A percentile compares a stretch with the other conserved stretches of the same genome.
Evolutionary conservation across 2,329 filamentous ascomycete genomes (phyloP).

Genomic region (Thelonectria discophora): DNA sequence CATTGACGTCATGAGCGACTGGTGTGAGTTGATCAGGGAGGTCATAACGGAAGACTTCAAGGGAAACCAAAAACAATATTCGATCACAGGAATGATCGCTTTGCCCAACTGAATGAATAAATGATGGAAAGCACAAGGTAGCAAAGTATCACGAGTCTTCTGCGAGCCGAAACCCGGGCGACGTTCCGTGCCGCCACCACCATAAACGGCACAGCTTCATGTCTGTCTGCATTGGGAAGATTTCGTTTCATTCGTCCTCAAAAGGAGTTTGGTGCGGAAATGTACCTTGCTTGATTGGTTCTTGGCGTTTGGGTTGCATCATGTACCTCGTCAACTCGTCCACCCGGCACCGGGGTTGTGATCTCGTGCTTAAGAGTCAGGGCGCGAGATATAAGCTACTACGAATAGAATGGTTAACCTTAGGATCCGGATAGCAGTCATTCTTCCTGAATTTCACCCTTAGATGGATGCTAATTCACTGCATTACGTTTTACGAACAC

Average conservation of each 20-base stretch:
- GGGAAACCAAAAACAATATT: neutral
- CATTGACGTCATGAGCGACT: neutral
- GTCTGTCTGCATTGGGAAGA: neutral
- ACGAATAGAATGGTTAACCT: too few species aligned
- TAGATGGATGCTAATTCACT: too few species aligned
- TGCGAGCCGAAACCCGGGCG: too few species aligned
- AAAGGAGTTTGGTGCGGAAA: neutral
- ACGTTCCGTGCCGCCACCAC: neutral
- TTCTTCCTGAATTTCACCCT: too few species aligned
- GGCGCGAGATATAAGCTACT: too few species aligned
- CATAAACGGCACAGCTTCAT: neutral
- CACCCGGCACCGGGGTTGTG: too few species aligned
- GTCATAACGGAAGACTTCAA: neutral
- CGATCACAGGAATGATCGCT: neutral
- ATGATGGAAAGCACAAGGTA: neutral
- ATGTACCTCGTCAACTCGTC: too few species aligned
- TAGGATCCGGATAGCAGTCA: too few species aligned
- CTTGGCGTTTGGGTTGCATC: neutral
- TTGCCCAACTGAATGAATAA: neutral
- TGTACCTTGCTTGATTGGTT: neutral
- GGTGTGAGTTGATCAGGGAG: neutral
- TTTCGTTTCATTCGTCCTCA: neutral
- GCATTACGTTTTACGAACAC: too few species aligned
- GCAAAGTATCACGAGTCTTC: neutral
- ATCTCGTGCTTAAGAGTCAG: too few species aligned